phyloP scores from a whole-genome alignment of 768 basidiomycete species.

The Boletus sp. region DNA sequence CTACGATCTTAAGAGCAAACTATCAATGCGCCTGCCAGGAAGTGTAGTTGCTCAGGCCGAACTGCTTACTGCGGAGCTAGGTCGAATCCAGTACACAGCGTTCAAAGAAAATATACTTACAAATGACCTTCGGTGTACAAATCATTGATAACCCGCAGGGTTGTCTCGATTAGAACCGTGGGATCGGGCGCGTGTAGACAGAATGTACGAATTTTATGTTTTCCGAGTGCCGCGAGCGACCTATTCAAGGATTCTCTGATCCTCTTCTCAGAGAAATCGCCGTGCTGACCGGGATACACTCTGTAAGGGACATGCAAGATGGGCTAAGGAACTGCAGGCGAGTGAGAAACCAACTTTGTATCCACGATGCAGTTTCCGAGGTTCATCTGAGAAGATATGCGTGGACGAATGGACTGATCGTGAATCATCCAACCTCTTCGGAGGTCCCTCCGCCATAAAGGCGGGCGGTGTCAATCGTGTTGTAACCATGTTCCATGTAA shows the following conservation, averaged over 20 bases:
- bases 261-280: constrained; percentile 5
- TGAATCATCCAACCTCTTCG: constrained; percentile 17
- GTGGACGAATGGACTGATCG: not conserved
- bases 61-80: constrained; percentile 5
- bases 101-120: constrained; percentile 24
- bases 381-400: constrained; percentile 6
- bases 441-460: constrained; percentile 20
- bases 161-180: constrained; percentile 43
- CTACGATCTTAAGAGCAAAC: not conserved
- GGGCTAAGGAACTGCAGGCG: not conserved
- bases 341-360: constrained; percentile 13
- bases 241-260: constrained; percentile 13
- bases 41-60: constrained; percentile 16
- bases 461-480: constrained; percentile 22
- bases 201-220: constrained; percentile 10
- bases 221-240: constrained; percentile 9
- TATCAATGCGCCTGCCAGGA: constrained; percentile 34
- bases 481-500: constrained; percentile 16
- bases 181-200: constrained; percentile 50
- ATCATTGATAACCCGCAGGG: constrained; percentile 43
- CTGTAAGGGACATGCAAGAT: not conserved
- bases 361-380: constrained; percentile 11
- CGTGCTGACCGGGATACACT: constrained; percentile 4
- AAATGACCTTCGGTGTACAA: constrained; percentile 52
- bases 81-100: not conserved